Percentiles rank a stretch among this genome's conserved stretches.
phyloP scores from a whole-genome alignment of 2,329 filamentous ascomycete species.

The Talaromyces sp. region DNA sequence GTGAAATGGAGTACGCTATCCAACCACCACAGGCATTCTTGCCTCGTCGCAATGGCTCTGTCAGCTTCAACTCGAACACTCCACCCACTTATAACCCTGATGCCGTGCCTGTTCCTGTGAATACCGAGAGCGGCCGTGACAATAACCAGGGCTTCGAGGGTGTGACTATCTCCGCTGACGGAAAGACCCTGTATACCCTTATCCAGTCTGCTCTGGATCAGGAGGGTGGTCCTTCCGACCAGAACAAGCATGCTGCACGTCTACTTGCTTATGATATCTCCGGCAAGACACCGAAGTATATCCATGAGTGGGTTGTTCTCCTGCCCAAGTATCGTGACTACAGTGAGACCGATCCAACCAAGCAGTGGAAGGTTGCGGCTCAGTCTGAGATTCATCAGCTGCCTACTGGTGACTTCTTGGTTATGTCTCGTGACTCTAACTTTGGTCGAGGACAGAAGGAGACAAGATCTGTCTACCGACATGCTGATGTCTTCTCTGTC shows the following conservation, averaged over 20 bases:
- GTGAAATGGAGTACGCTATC: constrained; percentile 65
- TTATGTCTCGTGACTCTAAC: constrained; percentile 65
- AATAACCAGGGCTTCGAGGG: constrained; percentile 80
- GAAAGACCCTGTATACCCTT: constrained; percentile 65
- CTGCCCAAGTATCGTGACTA: constrained; percentile 62
- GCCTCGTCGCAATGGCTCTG: constrained; percentile 63
- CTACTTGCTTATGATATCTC: constrained; percentile 67
- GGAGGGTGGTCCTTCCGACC: constrained; percentile 61
- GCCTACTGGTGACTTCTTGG: constrained; percentile 64
- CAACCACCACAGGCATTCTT: constrained; percentile 66
- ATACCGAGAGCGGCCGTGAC: constrained; percentile 63
- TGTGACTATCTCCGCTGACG: constrained; percentile 64
- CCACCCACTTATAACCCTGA: constrained; percentile 62
- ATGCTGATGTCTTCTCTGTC: constrained; percentile 71
- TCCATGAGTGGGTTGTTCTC: constrained; percentile 67
- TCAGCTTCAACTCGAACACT: constrained; percentile 66
- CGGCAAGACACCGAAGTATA: constrained; percentile 48
- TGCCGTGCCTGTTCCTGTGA: constrained; percentile 54
- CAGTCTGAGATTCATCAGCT: constrained; percentile 71
- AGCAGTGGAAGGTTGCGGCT: constrained; percentile 59
- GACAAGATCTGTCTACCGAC: constrained; percentile 64
- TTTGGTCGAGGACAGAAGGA: constrained; percentile 60
- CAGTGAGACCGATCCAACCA: constrained; percentile 52
- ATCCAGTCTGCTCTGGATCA: constrained; percentile 68
- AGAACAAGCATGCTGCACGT: constrained; percentile 60